Conservation (phyloP, 169 alveolate genomes). For the Plasmodium gallinaceum region DNA sequence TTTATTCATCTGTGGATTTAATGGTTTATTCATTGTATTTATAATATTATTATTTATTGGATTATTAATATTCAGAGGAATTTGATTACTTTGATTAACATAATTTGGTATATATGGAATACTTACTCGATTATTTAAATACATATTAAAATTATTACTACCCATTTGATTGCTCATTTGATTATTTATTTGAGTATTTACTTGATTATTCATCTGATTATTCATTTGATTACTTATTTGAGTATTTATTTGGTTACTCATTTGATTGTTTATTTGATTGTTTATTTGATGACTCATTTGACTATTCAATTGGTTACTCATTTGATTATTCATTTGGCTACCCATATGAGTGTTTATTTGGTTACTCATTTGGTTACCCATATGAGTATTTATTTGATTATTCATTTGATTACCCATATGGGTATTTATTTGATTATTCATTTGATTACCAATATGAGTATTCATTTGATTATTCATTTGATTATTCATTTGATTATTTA, state of each 20-base stretch:
- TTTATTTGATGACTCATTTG: slow-evolving; percentile 3
- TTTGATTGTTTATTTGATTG: background rate
- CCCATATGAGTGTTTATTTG: background rate
- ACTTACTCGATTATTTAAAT: slow-evolving; percentile 5
- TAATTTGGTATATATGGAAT: slow-evolving; percentile 8
- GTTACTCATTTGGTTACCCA: background rate
- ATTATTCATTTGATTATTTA: background rate
- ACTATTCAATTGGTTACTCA: too few relatives aligned
- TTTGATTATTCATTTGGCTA: too few relatives aligned
- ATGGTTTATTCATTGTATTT: slow-evolving; percentile 1
- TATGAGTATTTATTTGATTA: background rate
- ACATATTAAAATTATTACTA: slow-evolving; percentile 1
- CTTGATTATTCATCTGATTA: background rate
- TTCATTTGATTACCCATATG: background rate
- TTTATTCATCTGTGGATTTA: slow-evolving; percentile 1
- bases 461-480: slow-evolving; percentile 6
- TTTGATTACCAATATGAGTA: background rate
- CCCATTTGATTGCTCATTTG: background rate
- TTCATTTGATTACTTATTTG: background rate
- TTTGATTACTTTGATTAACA: slow-evolving; percentile 3
- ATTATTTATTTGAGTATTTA: background rate
- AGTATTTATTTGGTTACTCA: background rate
- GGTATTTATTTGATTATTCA: background rate
- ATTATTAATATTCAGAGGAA: slow-evolving; percentile 8
- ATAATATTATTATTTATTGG: background rate